Percentiles rank a stretch among this genome's conserved stretches.
These are phyloP conservation scores for Lachnellula willkommii DNA, from an alignment of 2,329 filamentous ascomycete genomes.

Conservation along the genomic window DNA sequence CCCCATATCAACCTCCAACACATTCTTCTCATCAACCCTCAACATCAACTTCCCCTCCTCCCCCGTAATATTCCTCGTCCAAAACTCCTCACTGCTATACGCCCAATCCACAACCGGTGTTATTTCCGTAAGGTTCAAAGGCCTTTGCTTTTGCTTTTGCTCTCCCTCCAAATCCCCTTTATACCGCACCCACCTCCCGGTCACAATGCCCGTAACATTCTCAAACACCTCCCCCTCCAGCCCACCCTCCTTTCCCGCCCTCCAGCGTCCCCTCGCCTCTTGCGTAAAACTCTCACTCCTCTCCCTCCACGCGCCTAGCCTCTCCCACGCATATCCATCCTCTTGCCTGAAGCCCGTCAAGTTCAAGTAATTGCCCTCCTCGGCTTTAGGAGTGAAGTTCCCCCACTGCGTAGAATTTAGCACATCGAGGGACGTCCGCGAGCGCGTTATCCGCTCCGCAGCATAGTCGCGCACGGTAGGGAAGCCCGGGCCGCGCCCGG, in stretches of 20 bases:
- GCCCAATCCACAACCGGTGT: conserved; percentile 62
- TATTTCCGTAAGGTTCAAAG: conserved; percentile 61
- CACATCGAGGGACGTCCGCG: conserved; percentile 46
- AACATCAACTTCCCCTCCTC: conserved; percentile 63
- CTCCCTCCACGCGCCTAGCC: conserved; percentile 61
- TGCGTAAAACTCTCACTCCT: conserved; percentile 58
- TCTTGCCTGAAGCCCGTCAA: conserved; percentile 70
- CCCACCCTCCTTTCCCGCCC: conserved; percentile 9
- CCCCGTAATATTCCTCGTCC: conserved; percentile 78
- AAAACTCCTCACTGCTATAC: conserved; percentile 46
- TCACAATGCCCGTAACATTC: conserved; percentile 32
- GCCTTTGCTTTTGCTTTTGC: conserved; percentile 25
- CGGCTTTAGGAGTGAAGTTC: conserved; percentile 48
- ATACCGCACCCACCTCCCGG: conserved; percentile 28
- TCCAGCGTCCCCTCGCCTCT: conserved; percentile 39
- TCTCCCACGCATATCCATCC: conserved; percentile 74
- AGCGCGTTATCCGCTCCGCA: conserved; percentile 44
- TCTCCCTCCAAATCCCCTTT: conserved; percentile 19
- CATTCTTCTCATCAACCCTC: conserved; percentile 51
- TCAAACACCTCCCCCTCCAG: conserved; percentile 26
- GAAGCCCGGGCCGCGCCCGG: conserved; percentile 33
- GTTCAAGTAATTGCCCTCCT: conserved; percentile 50
- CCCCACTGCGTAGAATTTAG: conserved; percentile 55
- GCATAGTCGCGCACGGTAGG: conserved; percentile 39
- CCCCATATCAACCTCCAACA: conserved; percentile 4